Conservation (phyloP, 345 rosid genomes). For the Corchorus olitorius region DNA sequence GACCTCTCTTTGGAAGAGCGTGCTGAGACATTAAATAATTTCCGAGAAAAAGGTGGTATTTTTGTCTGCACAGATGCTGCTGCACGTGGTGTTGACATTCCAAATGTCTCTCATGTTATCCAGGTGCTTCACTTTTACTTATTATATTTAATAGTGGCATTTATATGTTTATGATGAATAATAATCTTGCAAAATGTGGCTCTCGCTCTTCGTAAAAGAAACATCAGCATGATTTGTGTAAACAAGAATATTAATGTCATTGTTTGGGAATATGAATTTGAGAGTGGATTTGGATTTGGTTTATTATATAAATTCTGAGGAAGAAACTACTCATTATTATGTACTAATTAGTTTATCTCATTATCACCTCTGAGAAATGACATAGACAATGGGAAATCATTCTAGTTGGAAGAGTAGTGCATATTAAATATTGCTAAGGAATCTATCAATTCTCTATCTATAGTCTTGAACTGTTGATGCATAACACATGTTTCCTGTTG, state of each 20-base stretch:
- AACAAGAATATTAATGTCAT: not conserved
- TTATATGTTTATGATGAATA: not conserved
- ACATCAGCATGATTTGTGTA: not conserved
- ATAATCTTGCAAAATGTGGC: conserved; percentile 5
- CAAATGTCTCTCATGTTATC: conserved; percentile 84
- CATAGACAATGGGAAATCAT: not conserved
- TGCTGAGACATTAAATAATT: conserved; percentile 58
- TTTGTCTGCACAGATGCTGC: conserved; percentile 98
- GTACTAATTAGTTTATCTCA: too few species aligned
- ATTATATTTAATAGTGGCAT: not conserved
- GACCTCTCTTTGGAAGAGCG: conserved; percentile 80
- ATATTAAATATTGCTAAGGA: not conserved
- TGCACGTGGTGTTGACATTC: conserved; percentile 96
- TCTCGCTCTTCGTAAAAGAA: not conserved
- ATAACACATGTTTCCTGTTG: not conserved
- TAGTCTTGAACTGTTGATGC: not conserved
- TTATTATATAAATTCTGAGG: too few species aligned
- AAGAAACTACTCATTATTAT: too few species aligned
- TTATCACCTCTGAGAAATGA: too few species aligned
- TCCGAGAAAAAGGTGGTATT: conserved; percentile 80
- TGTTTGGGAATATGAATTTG: not conserved
- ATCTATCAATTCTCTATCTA: not conserved
- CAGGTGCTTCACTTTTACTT: conserved; percentile 57
- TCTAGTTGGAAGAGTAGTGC: not conserved
- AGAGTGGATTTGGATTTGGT: too few species aligned